A percentile compares a stretch with the other conserved stretches of the same genome.
Evolutionary conservation across 495 filamentous ascomycete species (phyloP).

Genomic region (Penicillium maclennaniae): DNA sequence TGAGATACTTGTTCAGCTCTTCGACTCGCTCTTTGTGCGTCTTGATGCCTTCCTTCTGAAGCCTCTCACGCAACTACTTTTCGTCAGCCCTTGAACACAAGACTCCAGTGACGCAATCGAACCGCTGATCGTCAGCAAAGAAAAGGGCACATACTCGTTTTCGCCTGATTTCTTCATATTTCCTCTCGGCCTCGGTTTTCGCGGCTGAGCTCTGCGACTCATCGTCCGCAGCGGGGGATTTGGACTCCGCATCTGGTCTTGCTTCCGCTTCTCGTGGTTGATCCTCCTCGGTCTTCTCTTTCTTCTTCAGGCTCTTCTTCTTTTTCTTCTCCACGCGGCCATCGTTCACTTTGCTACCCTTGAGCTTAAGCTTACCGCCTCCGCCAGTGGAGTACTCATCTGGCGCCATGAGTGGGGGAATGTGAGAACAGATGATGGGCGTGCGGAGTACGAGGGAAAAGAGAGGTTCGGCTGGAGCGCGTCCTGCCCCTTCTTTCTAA

Average conservation of each 20-base stretch:
- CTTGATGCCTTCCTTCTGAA: conserved; percentile 81
- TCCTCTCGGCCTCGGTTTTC: conserved; percentile 85
- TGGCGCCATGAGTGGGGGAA: conserved; percentile 13
- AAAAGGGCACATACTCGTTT: conserved; percentile 63
- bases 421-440: background rate
- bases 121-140: background rate
- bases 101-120: background rate
- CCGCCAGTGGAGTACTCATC: conserved; percentile 68
- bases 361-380: conserved; percentile 73
- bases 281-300: conserved; percentile 14
- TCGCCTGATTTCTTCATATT: conserved; percentile 71
- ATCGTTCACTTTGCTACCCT: conserved; percentile 60
- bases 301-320: conserved; percentile 58
- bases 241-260: background rate
- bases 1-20: conserved; percentile 90
- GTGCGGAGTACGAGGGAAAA: conserved; percentile 24
- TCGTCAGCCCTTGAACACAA: background rate
- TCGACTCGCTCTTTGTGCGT: conserved; percentile 97
- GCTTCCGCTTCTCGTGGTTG: conserved; percentile 1
- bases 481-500: background rate
- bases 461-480: background rate
- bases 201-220: conserved; percentile 13
- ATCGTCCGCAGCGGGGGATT: conserved; percentile 4
- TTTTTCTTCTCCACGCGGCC: conserved; percentile 53
- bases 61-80: conserved; percentile 60